Conservation (phyloP, 345 rosid species). For the Eucalyptus virginea region DNA sequence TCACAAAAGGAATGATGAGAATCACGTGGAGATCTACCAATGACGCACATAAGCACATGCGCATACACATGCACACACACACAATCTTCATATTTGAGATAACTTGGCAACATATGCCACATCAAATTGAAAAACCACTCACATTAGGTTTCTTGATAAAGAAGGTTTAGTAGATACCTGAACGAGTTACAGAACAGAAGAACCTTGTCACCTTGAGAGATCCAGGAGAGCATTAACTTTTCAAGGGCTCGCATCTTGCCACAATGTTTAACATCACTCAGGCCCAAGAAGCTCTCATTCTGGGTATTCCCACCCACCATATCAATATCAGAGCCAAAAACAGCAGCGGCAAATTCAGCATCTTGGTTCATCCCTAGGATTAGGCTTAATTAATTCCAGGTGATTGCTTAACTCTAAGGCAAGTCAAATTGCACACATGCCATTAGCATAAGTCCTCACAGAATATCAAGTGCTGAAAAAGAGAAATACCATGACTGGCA, state of each 20-base stretch:
- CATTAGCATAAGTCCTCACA: neutral
- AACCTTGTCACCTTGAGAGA: constrained; percentile 77
- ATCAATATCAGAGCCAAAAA: constrained; percentile 72
- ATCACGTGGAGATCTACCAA: neutral
- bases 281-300: constrained; percentile 68
- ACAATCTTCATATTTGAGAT: neutral
- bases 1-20: neutral
- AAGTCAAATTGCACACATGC: neutral
- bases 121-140: neutral
- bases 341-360: constrained; percentile 73
- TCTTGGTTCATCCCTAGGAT: constrained; percentile 76
- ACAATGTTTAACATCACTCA: constrained; percentile 76
- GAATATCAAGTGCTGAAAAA: neutral
- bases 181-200: constrained; percentile 93
- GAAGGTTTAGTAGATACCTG: constrained; percentile 30
- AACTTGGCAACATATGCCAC: neutral
- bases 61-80: neutral
- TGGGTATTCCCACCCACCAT: constrained; percentile 68
- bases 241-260: constrained; percentile 92
- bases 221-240: constrained; percentile 73
- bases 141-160: neutral
- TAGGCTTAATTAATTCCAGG: constrained; percentile 93
- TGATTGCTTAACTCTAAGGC: constrained; percentile 76
- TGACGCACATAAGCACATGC: neutral
- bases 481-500: neutral